Evolutionary conservation across 2,329 filamentous ascomycete genomes (phyloP), one percentile per base, ranked within the genome.

Genomic region (Esteya vermicola): DNA sequence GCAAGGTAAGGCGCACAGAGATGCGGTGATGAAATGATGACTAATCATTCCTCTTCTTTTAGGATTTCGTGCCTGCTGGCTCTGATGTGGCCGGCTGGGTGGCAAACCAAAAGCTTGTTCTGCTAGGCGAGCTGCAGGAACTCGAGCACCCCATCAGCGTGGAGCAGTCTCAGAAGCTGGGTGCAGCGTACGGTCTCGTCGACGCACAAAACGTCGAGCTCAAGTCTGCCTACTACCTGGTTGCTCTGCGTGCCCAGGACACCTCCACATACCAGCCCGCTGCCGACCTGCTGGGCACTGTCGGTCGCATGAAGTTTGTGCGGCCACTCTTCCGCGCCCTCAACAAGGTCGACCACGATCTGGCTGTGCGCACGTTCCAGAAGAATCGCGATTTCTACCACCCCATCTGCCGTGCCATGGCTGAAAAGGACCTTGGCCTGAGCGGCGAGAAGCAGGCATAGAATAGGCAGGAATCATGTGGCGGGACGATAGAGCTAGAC

Each of bases 291-390:
- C 65, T 96, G 30, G 83, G 84, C 25, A 69, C 70, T 39, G 86
- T 95, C 20, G 91, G 91, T 12, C 69, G 91, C 42, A 96, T 98
- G 91, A 96, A 96, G 71, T 96, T 89, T 59, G 89, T 96, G 43
- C 70, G 89, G 36, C 85, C 89, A 19, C 61, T 96, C 53, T 95
- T 81, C 63, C 72, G 81, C 45, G 71, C 75, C 37, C 63, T 98
- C 49, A 79, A 81, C 52, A 76, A 78, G 56, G 74, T 83, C 30
- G 80, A 95, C 60, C 67, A 75, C 35, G 64, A 76, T 21, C 60
- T 93, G 52, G 89, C 91, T 0, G 60, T 89, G 39, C 66, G 76
- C 56, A 93, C 88, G 0, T 95, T 94, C 60, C 73, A 82, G 61
- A 81, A 81, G 70, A 81, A 94, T 57, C 82, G 72, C 60, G 79